phyloP scores from a whole-genome alignment of 345 rosid genomes.

The Sisymbrium irio region DNA sequence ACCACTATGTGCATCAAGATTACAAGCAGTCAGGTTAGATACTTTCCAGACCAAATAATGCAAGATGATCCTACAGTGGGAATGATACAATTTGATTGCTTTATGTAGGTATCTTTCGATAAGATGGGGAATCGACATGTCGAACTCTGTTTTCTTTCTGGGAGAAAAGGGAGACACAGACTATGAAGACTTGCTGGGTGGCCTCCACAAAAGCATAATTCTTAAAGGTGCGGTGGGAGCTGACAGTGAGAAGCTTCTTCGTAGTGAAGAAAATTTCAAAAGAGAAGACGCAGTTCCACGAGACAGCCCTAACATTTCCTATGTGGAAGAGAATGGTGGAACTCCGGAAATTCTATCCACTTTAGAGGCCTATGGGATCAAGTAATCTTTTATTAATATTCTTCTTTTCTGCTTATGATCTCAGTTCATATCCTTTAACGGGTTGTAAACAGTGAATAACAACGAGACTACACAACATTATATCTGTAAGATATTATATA shows the following conservation, averaged over 20 bases:
- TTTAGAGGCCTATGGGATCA: constrained; percentile 46
- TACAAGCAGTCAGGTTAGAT: constrained; percentile 75
- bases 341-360: constrained; percentile 48
- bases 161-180: constrained; percentile 90
- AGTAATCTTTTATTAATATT: constrained; percentile 27
- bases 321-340: constrained; percentile 41
- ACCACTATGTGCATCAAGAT: constrained; percentile 81
- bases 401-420: background rate
- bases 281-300: constrained; percentile 52
- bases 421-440: constrained; percentile 16
- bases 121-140: constrained; percentile 73
- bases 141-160: constrained; percentile 56
- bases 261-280: constrained; percentile 54
- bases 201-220: constrained; percentile 67
- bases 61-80: background rate
- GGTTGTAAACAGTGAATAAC: constrained; percentile 9
- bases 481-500: constrained; percentile 21
- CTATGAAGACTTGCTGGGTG: constrained; percentile 61
- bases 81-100: constrained; percentile 13
- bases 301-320: constrained; percentile 48
- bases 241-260: constrained; percentile 64
- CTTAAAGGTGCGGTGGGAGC: constrained; percentile 53
- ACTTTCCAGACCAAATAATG: background rate
- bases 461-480: background rate
- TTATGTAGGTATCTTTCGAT: constrained; percentile 73